Conservation (phyloP, 345 rosid species). For the Eucalyptus urophylla region DNA sequence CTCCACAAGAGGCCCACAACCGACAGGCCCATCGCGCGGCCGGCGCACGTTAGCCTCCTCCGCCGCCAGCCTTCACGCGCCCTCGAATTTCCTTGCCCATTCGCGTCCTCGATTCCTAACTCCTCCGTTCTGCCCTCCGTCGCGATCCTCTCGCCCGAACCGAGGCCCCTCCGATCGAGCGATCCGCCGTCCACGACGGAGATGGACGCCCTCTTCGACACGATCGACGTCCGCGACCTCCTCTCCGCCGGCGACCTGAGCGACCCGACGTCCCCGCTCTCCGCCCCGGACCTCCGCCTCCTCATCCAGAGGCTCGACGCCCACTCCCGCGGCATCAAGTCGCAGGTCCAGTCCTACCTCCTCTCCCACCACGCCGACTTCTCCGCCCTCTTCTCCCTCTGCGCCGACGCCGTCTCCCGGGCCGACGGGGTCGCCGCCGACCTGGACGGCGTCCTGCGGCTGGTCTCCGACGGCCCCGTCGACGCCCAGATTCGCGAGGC, state of each 20-base stretch:
- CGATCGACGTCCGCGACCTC: constrained; percentile 72
- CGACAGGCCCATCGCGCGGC: neutral
- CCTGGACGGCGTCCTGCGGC: constrained; percentile 27
- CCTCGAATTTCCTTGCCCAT: neutral
- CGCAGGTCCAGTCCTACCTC: constrained; percentile 81
- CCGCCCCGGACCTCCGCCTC: constrained; percentile 99
- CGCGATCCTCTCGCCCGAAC: neutral
- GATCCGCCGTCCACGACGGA: neutral
- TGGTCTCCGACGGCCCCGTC: constrained; percentile 53
- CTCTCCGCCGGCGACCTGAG: constrained; percentile 71
- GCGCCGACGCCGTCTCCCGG: constrained; percentile 52
- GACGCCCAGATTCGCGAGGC: constrained; percentile 52
- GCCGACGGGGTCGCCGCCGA: constrained; percentile 28
- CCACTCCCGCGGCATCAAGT: constrained; percentile 80
- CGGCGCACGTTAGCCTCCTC: constrained; percentile 5
- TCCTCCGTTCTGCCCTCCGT: neutral
- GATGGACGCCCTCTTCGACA: constrained; percentile 45
- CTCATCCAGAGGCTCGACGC: constrained; percentile 71
- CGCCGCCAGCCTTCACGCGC: neutral
- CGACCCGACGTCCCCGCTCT: constrained; percentile 71
- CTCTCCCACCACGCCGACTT: constrained; percentile 63
- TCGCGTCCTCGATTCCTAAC: neutral
- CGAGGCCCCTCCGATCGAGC: neutral
- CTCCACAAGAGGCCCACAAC: too few species aligned
- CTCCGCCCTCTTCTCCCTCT: constrained; percentile 68